Evolutionary conservation across 2,329 filamentous ascomycete species (phyloP).

Genomic region (Monascus ruber): DNA sequence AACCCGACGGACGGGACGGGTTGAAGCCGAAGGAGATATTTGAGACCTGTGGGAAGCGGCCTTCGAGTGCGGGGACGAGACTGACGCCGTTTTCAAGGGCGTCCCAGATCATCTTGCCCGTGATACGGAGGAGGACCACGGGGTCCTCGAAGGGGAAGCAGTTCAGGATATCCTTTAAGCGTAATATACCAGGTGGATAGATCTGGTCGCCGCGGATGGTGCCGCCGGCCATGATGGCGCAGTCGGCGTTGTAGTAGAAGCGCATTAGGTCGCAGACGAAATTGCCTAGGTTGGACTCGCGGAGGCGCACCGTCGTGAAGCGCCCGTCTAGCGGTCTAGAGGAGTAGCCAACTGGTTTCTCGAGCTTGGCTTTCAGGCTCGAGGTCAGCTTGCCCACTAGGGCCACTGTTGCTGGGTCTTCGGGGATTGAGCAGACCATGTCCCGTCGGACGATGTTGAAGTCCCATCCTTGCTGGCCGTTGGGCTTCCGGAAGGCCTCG

Average conservation of each 20-base stretch:
- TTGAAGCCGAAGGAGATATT: slow-evolving; percentile 70
- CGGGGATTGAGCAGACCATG: slow-evolving; percentile 54
- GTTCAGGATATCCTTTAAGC: slow-evolving; percentile 70
- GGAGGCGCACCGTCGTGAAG: slow-evolving; percentile 67
- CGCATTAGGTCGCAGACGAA: slow-evolving; percentile 90
- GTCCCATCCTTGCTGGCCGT: slow-evolving; percentile 51
- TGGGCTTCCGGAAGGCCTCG: slow-evolving; percentile 53
- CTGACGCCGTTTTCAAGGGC: slow-evolving; percentile 77
- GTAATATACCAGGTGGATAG: slow-evolving; percentile 67
- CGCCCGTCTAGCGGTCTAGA: slow-evolving; percentile 71
- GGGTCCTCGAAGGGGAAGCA: slow-evolving; percentile 92
- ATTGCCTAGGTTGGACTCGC: slow-evolving; percentile 77
- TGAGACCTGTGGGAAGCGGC: slow-evolving; percentile 74
- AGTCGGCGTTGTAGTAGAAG: slow-evolving; percentile 68
- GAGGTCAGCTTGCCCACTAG: slow-evolving; percentile 60
- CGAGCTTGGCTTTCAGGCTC: slow-evolving; percentile 62
- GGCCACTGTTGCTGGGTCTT: slow-evolving; percentile 49
- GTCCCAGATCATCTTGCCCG: slow-evolving; percentile 60
- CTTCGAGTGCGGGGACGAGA: slow-evolving; percentile 72
- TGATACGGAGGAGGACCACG: slow-evolving; percentile 63
- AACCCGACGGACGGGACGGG: slow-evolving; percentile 46
- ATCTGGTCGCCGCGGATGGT: slow-evolving; percentile 83
- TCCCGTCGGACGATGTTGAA: slow-evolving; percentile 68
- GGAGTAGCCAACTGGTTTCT: slow-evolving; percentile 75
- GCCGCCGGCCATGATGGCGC: slow-evolving; percentile 70